Base-by-base conservation (phyloP, 1,139 yeast genomes). In the Pichia sorboxylosa region DNA sequence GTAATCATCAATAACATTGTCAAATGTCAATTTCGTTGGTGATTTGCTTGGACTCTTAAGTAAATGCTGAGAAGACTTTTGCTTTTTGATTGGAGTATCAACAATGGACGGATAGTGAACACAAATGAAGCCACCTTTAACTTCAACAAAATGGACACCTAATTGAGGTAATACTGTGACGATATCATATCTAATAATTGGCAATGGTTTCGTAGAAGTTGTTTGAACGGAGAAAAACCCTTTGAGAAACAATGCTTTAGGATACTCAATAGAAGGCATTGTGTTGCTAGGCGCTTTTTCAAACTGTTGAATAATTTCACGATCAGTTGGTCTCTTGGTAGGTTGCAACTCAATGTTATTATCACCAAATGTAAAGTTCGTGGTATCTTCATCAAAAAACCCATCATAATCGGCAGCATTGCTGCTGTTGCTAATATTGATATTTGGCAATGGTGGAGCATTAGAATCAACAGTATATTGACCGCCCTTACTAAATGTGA, bases 141-240 rank as follows among this genome's bases (percentile, higher is more conserved):
- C 94, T 56, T 90, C 98, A 42, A 77, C 81, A 52, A 71, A 87
- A 43, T 75, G 73, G 29, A 90, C 92, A 16, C 85, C 87, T 49
- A 84, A 63, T 42, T 73, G 73, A 23, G 74, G 75, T 52, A 90
- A 66, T 1, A 82, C 92, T 21, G 75, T 70, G 22, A 90, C 81
- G 30, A 90, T 76, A 50, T 82, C 87, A 48, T 81, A 74, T 38
- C 97, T 73, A 37, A 90, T 87, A 40, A 82, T 83, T 8, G 93
- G 90, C 36, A 90, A 64, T 16, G 95, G 87, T 48, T 85, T 85
- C 5, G 95, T 83, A 2, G 96, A 84, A 0, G 98, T 90, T 1
- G 95, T 82, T 57, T 85, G 96, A 28, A 87, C 97, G 41, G 92
- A 78, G 60, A 90, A 90, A 50, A 90, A 85, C 1, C 97, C 97